phyloP scores from a whole-genome alignment of 495 filamentous ascomycete genomes.

The Xylaria venustula region DNA sequence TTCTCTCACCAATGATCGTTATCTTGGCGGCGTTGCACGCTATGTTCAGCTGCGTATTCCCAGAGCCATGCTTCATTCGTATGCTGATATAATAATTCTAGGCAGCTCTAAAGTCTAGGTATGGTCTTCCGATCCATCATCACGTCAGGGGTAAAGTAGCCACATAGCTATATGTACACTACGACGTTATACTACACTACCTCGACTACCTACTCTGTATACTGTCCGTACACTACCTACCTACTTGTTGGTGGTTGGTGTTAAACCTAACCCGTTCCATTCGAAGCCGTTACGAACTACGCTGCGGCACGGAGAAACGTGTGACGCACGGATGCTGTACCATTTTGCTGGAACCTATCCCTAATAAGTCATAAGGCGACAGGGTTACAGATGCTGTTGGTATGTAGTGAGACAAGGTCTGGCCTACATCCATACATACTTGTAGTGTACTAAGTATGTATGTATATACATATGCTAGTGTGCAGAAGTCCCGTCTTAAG shows the following conservation, averaged over 20 bases:
- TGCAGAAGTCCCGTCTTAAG: not conserved
- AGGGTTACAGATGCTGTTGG: too few relatives aligned
- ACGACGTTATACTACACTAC: too few relatives aligned
- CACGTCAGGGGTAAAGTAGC: not conserved
- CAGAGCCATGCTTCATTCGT: not conserved
- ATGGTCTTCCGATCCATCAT: not conserved
- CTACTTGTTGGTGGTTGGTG: too few relatives aligned
- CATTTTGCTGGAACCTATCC: slow-evolving; percentile 2
- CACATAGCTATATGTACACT: too few relatives aligned
- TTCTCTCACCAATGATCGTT: not conserved
- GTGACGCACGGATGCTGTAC: not conserved
- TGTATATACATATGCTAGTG: not conserved
- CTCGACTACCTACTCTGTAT: too few relatives aligned
- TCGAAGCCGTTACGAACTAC: not conserved
- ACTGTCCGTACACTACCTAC: too few relatives aligned
- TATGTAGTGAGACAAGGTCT: too few relatives aligned
- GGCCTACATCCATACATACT: too few relatives aligned
- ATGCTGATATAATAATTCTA: not conserved
- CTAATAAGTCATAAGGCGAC: not conserved
- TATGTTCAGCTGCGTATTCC: not conserved
- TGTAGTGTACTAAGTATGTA: too few relatives aligned
- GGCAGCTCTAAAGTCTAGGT: not conserved
- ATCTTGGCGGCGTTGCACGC: slow-evolving; percentile 1
- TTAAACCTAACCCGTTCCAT: not conserved
- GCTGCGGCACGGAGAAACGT: not conserved